Conservation (phyloP, 192 early-diverging fungal species). For the Diversispora eburnea region DNA sequence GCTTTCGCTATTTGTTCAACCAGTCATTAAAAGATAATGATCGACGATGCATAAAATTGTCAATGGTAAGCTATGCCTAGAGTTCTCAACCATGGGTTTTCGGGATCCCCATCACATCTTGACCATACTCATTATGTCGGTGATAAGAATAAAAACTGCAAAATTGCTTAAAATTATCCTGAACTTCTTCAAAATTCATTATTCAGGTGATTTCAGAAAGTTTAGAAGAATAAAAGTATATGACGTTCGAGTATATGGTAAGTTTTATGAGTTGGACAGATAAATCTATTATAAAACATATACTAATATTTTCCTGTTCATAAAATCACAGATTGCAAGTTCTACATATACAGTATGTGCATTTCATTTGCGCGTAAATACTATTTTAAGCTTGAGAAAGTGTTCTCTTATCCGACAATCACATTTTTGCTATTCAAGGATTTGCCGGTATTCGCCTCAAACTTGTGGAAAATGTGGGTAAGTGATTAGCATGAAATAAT, state of each 20-base stretch:
- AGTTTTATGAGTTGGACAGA: too few species aligned
- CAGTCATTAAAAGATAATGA: constrained; percentile 10
- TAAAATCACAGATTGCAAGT: too few species aligned
- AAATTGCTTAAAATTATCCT: constrained; percentile 22
- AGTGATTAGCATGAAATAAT: too few species aligned
- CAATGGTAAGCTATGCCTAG: background rate
- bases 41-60: background rate
- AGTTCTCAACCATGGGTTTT: constrained; percentile 18
- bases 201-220: background rate
- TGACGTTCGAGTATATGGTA: constrained; percentile 10
- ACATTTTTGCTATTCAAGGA: too few species aligned
- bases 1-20: background rate
- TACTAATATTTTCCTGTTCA: too few species aligned
- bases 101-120: background rate
- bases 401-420: too few species aligned
- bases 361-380: too few species aligned
- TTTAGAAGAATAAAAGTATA: constrained; percentile 24
- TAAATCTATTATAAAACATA: too few species aligned
- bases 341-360: too few species aligned
- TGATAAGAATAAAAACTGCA: background rate
- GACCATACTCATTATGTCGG: background rate
- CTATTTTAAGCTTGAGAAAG: too few species aligned
- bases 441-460: too few species aligned
- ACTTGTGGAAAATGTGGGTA: too few species aligned
- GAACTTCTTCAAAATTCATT: constrained; percentile 18